Conservation (phyloP, 306 rosid genomes). For the Gynostemma pentaphyllum region DNA sequence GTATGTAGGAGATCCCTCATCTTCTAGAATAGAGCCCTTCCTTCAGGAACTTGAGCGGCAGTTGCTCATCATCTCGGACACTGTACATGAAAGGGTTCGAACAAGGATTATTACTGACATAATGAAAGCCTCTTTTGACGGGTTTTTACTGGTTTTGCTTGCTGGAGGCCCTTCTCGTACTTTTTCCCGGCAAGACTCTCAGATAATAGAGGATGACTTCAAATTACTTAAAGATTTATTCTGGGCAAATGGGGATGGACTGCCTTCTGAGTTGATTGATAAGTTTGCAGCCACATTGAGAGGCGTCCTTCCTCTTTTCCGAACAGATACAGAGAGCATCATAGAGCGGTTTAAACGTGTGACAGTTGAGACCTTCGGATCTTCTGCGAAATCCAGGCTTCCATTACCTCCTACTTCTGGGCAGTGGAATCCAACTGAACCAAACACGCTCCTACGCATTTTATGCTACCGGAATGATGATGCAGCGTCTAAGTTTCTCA, state of each 20-base stretch:
- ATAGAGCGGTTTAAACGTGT: constrained; percentile 61
- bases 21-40: constrained; percentile 77
- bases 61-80: constrained; percentile 49
- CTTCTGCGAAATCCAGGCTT: constrained; percentile 74
- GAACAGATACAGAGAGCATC: constrained; percentile 68
- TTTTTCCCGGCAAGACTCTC: constrained; percentile 71
- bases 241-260: constrained; percentile 92
- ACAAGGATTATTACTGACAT: constrained; percentile 68
- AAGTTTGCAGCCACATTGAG: constrained; percentile 57
- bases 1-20: constrained; percentile 70
- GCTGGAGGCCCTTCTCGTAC: constrained; percentile 95
- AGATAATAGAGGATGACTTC: constrained; percentile 79
- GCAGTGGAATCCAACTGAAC: constrained; percentile 85
- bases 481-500: constrained; percentile 70
- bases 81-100: constrained; percentile 71
- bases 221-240: constrained; percentile 67
- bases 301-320: constrained; percentile 70
- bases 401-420: constrained; percentile 95
- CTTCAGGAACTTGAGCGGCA: constrained; percentile 67
- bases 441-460: constrained; percentile 84
- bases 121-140: constrained; percentile 97
- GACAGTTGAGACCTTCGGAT: constrained; percentile 67
- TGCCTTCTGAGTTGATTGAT: constrained; percentile 80
- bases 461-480: constrained; percentile 85
- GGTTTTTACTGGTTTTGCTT: constrained; percentile 84